Conservation (phyloP, 2,329 filamentous ascomycete genomes). For the Talaromyces pinophilus region DNA sequence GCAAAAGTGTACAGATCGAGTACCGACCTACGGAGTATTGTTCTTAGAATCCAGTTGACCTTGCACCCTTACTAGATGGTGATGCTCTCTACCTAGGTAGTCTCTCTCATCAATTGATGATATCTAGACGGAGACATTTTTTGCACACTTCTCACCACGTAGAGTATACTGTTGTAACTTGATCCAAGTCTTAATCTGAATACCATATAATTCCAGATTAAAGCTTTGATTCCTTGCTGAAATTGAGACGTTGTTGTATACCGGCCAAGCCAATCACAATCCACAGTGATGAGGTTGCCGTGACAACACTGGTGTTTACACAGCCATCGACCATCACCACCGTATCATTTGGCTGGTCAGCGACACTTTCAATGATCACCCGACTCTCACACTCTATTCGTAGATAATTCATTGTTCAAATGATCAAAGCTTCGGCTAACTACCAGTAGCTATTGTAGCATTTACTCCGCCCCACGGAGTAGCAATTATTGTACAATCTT, state of each 20-base stretch:
- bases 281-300: neutral
- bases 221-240: too few relatives aligned
- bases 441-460: neutral
- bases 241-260: neutral
- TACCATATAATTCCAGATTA: too few relatives aligned
- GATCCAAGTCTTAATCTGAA: neutral
- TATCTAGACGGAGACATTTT: neutral
- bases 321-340: neutral
- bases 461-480: neutral
- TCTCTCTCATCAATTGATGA: neutral
- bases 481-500: neutral
- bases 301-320: conserved; percentile 1
- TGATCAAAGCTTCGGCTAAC: neutral
- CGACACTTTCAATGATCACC: neutral
- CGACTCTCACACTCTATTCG: neutral
- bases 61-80: neutral
- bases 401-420: neutral
- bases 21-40: neutral
- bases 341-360: neutral
- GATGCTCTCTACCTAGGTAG: neutral
- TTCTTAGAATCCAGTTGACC: neutral
- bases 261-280: neutral
- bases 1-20: neutral
- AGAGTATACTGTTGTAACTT: neutral
- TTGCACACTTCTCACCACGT: neutral